Conservation (phyloP, 2,329 filamentous ascomycete genomes). For the Cyphellophora attinorum region DNA sequence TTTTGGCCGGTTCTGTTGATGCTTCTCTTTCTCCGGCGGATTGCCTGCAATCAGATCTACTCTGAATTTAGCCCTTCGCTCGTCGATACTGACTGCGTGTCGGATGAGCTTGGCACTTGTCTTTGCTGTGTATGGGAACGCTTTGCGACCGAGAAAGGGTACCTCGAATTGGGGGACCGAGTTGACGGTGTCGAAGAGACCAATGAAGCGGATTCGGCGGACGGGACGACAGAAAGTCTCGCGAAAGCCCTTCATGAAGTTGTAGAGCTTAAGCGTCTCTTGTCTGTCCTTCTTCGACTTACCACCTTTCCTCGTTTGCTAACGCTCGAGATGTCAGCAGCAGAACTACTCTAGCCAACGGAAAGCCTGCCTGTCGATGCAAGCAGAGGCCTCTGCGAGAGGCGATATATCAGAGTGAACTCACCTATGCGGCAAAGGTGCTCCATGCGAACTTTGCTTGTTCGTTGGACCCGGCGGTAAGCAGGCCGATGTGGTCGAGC, state of each 20-base stretch:
- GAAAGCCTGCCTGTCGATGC: too few species aligned
- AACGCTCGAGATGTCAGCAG: too few species aligned
- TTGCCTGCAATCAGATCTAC: too few species aligned
- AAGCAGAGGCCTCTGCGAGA: too few species aligned
- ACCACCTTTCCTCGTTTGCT: slow-evolving; percentile 14
- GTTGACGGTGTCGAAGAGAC: slow-evolving; percentile 75
- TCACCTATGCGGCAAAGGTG: too few species aligned
- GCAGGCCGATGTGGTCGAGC: slow-evolving; percentile 75
- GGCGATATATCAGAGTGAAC: too few species aligned
- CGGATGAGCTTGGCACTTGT: slow-evolving; percentile 46
- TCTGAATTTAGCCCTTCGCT: slow-evolving; percentile 44
- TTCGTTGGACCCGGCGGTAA: too few species aligned
- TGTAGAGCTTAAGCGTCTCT: slow-evolving; percentile 54
- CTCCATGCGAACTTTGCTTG: too few species aligned
- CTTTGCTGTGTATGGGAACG: slow-evolving; percentile 54
- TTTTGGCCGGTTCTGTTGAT: too few species aligned
- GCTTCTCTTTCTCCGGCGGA: too few species aligned
- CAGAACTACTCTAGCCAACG: too few species aligned
- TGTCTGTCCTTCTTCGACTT: slow-evolving; percentile 30
- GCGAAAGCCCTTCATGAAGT: slow-evolving; percentile 69
- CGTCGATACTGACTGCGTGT: slow-evolving; percentile 49
- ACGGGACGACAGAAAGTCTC: slow-evolving; percentile 73
- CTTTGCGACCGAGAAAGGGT: slow-evolving; percentile 62
- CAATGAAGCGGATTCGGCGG: slow-evolving; percentile 63
- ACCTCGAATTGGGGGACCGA: slow-evolving; percentile 69